phyloP scores from a whole-genome alignment of 208 protist genomes.

The Leishmania turanica region DNA sequence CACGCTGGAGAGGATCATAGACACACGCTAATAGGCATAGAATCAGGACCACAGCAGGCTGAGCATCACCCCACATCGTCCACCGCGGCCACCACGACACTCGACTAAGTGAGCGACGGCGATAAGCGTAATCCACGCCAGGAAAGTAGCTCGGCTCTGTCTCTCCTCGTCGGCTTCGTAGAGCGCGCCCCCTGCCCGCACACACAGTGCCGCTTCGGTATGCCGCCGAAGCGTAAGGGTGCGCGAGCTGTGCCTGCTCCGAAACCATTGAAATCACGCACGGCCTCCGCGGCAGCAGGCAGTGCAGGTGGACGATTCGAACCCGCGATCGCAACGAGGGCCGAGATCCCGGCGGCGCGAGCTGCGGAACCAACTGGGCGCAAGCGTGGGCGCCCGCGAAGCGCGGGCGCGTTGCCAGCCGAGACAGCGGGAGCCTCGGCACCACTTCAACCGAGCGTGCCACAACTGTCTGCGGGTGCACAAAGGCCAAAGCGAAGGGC shows the following conservation, averaged over 20 bases:
- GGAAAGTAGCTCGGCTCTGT: neutral
- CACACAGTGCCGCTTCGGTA: neutral
- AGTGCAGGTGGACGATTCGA: neutral
- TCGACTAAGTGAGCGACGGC: neutral
- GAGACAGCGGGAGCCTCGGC: neutral
- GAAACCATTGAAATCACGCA: neutral
- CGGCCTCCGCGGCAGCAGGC: neutral
- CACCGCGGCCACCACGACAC: neutral
- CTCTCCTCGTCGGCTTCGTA: neutral
- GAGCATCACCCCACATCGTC: neutral
- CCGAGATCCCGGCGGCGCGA: neutral
- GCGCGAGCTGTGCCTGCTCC: neutral
- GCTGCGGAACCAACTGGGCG: neutral
- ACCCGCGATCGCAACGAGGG: neutral
- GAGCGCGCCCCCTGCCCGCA: neutral
- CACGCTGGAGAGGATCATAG: neutral
- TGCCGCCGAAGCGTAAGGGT: neutral
- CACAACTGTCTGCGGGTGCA: neutral
- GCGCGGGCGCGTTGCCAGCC: neutral
- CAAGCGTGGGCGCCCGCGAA: slow-evolving; percentile 1
- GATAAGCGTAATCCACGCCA: neutral
- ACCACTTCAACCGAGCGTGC: neutral
- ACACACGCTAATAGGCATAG: neutral
- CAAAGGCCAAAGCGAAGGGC: neutral
- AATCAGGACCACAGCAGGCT: neutral